Evolutionary conservation across 2,329 filamentous ascomycete genomes (phyloP).

Genomic region (Remersonia thermophila): DNA sequence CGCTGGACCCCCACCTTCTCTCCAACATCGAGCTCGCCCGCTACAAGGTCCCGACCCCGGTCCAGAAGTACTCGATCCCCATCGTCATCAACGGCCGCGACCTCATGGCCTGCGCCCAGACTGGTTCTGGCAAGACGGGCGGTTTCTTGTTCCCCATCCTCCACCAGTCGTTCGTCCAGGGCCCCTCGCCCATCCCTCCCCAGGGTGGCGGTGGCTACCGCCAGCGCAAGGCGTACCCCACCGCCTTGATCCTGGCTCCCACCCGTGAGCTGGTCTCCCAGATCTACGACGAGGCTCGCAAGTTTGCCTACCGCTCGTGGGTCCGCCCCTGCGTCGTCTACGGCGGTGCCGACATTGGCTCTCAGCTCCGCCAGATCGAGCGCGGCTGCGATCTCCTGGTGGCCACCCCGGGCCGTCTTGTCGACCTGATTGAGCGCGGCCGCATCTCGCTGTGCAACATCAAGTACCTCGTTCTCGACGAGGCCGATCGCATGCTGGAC

Average conservation of each 20-base stretch:
- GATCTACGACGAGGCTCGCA: slow-evolving; percentile 94
- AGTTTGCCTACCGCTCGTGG: slow-evolving; percentile 98
- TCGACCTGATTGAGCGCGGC: slow-evolving; percentile 96
- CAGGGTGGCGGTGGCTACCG: slow-evolving; percentile 68
- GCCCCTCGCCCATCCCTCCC: slow-evolving; percentile 59
- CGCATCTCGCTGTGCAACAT: slow-evolving; percentile 97
- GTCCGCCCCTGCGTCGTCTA: slow-evolving; percentile 97
- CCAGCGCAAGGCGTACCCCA: slow-evolving; percentile 95
- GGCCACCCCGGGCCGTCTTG: slow-evolving; percentile 90
- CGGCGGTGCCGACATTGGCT: slow-evolving; percentile 96
- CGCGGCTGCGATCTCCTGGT: slow-evolving; percentile 93
- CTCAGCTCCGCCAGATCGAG: slow-evolving; percentile 96
- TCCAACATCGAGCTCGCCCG: slow-evolving; percentile 86
- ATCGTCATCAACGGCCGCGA: slow-evolving; percentile 98
- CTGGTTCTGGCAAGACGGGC: slow-evolving; percentile 98
- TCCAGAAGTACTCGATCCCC: slow-evolving; percentile 98
- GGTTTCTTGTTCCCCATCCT: slow-evolving; percentile 98
- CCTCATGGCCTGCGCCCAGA: slow-evolving; percentile 99
- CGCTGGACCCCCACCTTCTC: slow-evolving; percentile 86
- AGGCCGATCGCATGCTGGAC: slow-evolving; percentile 99
- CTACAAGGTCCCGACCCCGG: slow-evolving; percentile 92
- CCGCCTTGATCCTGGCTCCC: slow-evolving; percentile 86
- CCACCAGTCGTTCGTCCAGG: slow-evolving; percentile 89
- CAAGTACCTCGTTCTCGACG: slow-evolving; percentile 97
- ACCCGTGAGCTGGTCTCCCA: slow-evolving; percentile 98